Evolutionary conservation across 176 grass and related monocot genomes (phyloP), one percentile per base, ranked within the genome.

Genomic region (Oryza officinalis): DNA sequence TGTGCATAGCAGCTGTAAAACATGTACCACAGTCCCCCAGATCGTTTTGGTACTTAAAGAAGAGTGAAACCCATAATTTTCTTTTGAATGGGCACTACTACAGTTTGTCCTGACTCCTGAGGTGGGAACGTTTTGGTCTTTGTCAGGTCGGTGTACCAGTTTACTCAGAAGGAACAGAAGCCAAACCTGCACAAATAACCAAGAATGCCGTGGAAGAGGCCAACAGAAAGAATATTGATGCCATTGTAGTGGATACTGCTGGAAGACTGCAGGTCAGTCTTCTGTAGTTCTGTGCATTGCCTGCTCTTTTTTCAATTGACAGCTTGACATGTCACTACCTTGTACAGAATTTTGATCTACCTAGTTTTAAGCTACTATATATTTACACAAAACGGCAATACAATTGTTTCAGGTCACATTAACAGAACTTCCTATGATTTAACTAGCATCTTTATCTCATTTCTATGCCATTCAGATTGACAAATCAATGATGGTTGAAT

Each of bases 401-500:
- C 8, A 12, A 67, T 52, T 38, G 9, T 20, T 15, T 75, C 57
- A 47, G 57, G 11, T 52, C n/a, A 75, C 26, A 27, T 65, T 13
- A 76, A 60, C 23, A 54, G 71, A 32, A 43, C 27, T 45, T 18
- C 13, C 1, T 76, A 50, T 81, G 8, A 13, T 81, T 59, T 13
- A 60, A 67, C 4, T 31, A 27, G 50, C 27, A 44, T 2, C 9
- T 64, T 83, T 70, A 82, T 7, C 33, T 77, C 13, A 67, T 83
- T 54, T 23, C 10, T 79, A 12, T 67, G 59, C 61, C 33, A 83
- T 71, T 69, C 80, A 98, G 96, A 92, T 98, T 40, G 96, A 94
- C 81, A 99, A 92, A 92, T 27, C 87, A 31, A 99, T 99, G 96
- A 99, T 99, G 93, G 84, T 91, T 90, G 96, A 99, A 66, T 77